Percentiles rank a stretch among this genome's conserved stretches.
Evolutionary conservation across 441 rosid genomes (phyloP).

Genomic region (Brassica hybrid): DNA sequence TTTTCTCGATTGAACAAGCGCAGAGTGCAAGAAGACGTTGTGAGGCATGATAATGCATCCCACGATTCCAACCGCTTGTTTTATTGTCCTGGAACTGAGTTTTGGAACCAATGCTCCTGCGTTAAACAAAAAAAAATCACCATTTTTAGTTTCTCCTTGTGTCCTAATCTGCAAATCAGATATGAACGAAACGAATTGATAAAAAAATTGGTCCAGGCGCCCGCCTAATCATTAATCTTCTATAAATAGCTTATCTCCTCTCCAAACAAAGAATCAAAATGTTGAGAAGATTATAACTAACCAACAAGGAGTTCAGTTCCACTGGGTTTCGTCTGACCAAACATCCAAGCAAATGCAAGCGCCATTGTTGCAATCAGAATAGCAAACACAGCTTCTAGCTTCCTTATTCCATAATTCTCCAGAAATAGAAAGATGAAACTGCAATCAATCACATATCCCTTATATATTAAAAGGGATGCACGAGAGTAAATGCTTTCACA

Average conservation of each 20-base stretch:
- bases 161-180: not conserved
- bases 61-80: constrained; percentile 89
- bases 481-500: too few species aligned
- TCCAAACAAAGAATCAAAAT: not conserved
- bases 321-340: constrained; percentile 78
- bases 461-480: too few species aligned
- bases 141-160: not conserved
- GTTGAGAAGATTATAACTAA: constrained; percentile 22
- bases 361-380: constrained; percentile 84
- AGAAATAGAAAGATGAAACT: constrained; percentile 89
- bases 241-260: not conserved
- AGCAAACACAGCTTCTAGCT: constrained; percentile 90
- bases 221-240: not conserved
- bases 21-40: constrained; percentile 94
- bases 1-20: constrained; percentile 89
- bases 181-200: too few species aligned
- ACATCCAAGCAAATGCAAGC: constrained; percentile 94
- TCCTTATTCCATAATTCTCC: constrained; percentile 94
- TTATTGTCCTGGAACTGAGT: constrained; percentile 83
- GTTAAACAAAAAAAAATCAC: not conserved
- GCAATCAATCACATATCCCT: constrained; percentile 30
- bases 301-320: constrained; percentile 76
- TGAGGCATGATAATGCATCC: constrained; percentile 98
- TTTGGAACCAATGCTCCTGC: constrained; percentile 79
- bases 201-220: not conserved